Conservation (phyloP, 208 protist genomes). For the Trypanosoma caninum region DNA sequence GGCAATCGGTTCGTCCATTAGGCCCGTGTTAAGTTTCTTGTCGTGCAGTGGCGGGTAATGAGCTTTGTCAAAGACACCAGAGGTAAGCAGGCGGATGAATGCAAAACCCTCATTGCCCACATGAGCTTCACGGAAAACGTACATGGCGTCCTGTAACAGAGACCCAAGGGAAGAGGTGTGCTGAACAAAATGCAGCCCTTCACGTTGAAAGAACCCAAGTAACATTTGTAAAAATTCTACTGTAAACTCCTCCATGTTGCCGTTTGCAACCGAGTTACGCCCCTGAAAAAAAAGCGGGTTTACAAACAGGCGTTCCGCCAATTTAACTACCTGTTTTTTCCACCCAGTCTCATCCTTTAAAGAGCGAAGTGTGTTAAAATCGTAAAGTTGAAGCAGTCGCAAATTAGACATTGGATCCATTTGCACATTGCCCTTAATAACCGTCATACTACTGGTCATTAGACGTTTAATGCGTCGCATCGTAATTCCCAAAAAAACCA, state of each 20-base stretch:
- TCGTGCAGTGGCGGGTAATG: slow-evolving; percentile 33
- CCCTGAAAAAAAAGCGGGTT: slow-evolving; percentile 86
- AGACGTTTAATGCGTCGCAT: slow-evolving; percentile 86
- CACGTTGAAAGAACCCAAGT: slow-evolving; percentile 67
- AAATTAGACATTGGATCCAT: slow-evolving; percentile 82
- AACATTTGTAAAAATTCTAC: slow-evolving; percentile 78
- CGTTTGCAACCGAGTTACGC: slow-evolving; percentile 45
- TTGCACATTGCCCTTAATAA: slow-evolving; percentile 91
- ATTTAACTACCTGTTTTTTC: slow-evolving; percentile 36
- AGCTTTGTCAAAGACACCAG: slow-evolving; percentile 58
- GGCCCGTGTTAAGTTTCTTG: slow-evolving; percentile 36
- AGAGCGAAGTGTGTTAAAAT: slow-evolving; percentile 55
- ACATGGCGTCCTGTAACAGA: slow-evolving; percentile 70
- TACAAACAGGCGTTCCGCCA: slow-evolving; percentile 73
- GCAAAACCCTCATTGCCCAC: slow-evolving; percentile 73
- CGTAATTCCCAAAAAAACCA: slow-evolving; percentile 92
- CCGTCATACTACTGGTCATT: slow-evolving; percentile 90
- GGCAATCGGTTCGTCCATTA: slow-evolving; percentile 45
- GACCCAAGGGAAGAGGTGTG: slow-evolving; percentile 78
- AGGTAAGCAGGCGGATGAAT: slow-evolving; percentile 76
- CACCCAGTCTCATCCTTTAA: slow-evolving; percentile 52
- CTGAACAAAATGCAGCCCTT: slow-evolving; percentile 79
- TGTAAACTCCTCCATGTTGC: slow-evolving; percentile 77
- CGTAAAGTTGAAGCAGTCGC: slow-evolving; percentile 80
- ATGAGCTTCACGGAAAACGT: slow-evolving; percentile 76